Conservation (phyloP, 129 eudicot genomes). For the Pulicaria dysenterica region DNA sequence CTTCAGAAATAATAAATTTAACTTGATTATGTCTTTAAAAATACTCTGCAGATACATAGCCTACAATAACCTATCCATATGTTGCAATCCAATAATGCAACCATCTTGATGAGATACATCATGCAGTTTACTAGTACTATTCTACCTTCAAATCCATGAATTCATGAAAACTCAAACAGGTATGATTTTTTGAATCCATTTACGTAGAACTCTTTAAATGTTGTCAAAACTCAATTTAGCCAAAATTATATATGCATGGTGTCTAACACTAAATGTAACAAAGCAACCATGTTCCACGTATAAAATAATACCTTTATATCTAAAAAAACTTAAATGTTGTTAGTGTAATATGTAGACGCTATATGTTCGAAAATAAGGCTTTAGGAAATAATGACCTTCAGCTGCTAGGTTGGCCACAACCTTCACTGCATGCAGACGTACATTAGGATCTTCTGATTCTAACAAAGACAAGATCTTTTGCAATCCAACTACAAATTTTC, state of each 20-base stretch:
- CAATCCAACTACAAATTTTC: conserved; percentile 72
- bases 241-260: neutral
- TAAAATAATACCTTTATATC: neutral
- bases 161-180: neutral
- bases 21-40: neutral
- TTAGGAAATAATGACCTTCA: conserved; percentile 65
- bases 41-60: neutral
- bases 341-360: neutral
- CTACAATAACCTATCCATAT: conserved; percentile 5
- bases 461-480: conserved; percentile 92
- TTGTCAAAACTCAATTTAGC: neutral
- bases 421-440: conserved; percentile 96
- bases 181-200: neutral
- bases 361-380: conserved; percentile 11
- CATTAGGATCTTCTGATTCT: conserved; percentile 89
- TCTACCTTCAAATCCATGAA: neutral
- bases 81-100: conserved; percentile 8
- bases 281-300: conserved; percentile 11
- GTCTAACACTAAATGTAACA: conserved; percentile 6
- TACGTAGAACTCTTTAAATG: conserved; percentile 7
- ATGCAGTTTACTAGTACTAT: neutral
- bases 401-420: conserved; percentile 99
- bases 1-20: neutral
- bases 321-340: neutral
- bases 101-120: neutral